Evolutionary conservation across 2,329 filamentous ascomycete species (phyloP).

Genomic region (Pseudogymnoascus sp.): DNA sequence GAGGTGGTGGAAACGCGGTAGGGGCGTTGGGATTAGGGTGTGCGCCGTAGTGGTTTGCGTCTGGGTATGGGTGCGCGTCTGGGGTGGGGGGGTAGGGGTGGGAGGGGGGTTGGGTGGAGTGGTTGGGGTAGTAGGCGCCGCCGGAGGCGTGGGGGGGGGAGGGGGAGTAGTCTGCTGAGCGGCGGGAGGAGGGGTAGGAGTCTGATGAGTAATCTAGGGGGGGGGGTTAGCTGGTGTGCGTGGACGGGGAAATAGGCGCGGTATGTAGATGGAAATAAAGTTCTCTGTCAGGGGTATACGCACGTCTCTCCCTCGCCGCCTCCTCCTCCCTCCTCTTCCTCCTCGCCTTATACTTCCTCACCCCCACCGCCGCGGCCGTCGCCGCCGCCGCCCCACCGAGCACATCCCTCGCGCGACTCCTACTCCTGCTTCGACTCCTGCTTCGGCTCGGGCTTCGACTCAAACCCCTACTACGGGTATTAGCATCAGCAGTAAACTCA

Average conservation of each 20-base stretch:
- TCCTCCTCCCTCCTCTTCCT: constrained; percentile 32
- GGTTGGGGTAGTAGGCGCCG: constrained; percentile 22
- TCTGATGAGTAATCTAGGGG: neutral
- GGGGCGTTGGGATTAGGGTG: neutral
- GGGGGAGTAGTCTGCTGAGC: constrained; percentile 20
- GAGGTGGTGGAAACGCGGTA: neutral
- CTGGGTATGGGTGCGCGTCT: neutral
- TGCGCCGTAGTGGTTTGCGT: neutral
- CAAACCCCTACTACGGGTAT: constrained; percentile 27
- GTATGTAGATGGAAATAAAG: neutral
- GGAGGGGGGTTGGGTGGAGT: neutral
- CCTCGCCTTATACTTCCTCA: constrained; percentile 50
- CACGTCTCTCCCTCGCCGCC: constrained; percentile 12
- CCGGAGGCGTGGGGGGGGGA: constrained; percentile 28
- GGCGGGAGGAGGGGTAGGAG: neutral
- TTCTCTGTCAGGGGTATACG: neutral
- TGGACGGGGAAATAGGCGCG: neutral
- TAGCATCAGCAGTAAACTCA: constrained; percentile 13
- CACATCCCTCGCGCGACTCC: constrained; percentile 45
- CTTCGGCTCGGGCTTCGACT: neutral
- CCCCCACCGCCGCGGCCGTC: constrained; percentile 52
- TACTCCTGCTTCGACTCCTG: constrained; percentile 38
- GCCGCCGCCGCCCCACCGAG: constrained; percentile 46
- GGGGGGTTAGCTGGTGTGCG: neutral
- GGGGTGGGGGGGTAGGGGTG: neutral